A percentile compares a stretch with the other conserved stretches of the same genome.
Evolutionary conservation across 2,329 filamentous ascomycete species (phyloP).

Genomic region (Hypoxylon rubiginosum): DNA sequence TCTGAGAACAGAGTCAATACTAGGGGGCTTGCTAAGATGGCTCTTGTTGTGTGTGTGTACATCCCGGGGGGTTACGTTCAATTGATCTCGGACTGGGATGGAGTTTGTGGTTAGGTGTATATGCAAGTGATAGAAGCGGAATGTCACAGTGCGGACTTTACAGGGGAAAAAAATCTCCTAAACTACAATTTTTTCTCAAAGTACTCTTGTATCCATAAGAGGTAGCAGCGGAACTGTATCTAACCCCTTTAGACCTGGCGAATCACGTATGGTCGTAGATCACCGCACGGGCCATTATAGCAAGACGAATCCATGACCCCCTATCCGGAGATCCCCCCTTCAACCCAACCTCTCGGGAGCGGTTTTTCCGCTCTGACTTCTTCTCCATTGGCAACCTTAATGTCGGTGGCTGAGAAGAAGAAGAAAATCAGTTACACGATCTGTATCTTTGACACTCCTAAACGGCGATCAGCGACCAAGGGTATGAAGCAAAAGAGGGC

Average conservation of each 20-base stretch:
- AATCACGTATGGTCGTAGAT: conserved; percentile 15
- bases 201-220: conserved; percentile 12
- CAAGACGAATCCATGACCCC: conserved; percentile 1
- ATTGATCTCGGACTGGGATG: conserved; percentile 7
- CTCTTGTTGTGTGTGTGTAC: conserved; percentile 1
- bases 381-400: conserved; percentile 7
- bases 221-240: background rate
- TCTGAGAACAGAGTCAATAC: background rate
- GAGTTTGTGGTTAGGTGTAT: conserved; percentile 22
- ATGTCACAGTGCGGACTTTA: conserved; percentile 35
- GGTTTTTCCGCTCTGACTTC: conserved; percentile 30
- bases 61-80: background rate
- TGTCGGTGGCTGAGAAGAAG: conserved; percentile 25
- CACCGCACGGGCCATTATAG: conserved; percentile 35
- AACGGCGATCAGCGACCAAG: conserved; percentile 22
- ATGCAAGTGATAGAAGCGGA: conserved; percentile 38
- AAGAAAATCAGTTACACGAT: conserved; percentile 12
- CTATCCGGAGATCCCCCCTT: background rate
- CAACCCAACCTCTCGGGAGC: conserved; percentile 12
- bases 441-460: conserved; percentile 22
- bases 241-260: conserved; percentile 27
- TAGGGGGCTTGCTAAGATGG: background rate
- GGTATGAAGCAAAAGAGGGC: conserved; percentile 26
- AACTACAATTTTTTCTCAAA: background rate
- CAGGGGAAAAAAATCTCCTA: background rate